Base-by-base conservation (phyloP, 345 rosid genomes). In the Murraya koenigii region DNA sequence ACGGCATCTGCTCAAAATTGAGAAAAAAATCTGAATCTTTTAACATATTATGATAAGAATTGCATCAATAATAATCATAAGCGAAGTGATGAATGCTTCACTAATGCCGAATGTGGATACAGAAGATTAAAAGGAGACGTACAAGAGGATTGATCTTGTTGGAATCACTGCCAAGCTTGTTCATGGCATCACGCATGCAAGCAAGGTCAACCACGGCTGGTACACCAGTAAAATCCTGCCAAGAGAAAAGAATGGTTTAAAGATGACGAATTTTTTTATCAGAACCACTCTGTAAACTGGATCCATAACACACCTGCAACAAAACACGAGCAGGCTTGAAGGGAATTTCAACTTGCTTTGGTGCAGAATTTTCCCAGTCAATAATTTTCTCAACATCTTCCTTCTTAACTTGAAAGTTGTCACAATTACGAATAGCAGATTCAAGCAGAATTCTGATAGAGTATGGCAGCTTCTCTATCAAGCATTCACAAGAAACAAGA, bases 161-260 rank as follows among this genome's bases (percentile, higher is more conserved):
- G 4, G 98, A 82, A 79, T 97, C 99, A 82, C 98, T 85, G 56
- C 97, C 97, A 28, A 97, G 94, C 38, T 79, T 93, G 73, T 83
- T 88, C 98, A 97, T 94, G 13, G 99, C 99, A 91, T 97, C 99
- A 78, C 99, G 94, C 99, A 97, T 97, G 67, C 94, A 85, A 79
- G 99, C 99, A 72, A 97, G 99, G 81, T 97, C 99, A 66, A 97
- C 98, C 47, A 94, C 99, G 33, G 94, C 99, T 41, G 99, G 99
- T 36, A 97, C 99, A n/a, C 99, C 99, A 75, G 99, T 97, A 86
- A 97, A 94, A 85, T 94, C 99, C 99, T 97, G 89, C 64, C 55
- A 78, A 75, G 66, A 69, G 13, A 80, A 14, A 49, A 79, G 19
- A 38, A 58, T 25, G 32, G 33, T 78, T 72, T 74, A 79, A 60